Percentiles rank a stretch among this genome's conserved stretches.
These are phyloP conservation scores for Talaromyces ruber DNA, from an alignment of 495 filamentous ascomycete species.

Conservation along the genomic window DNA sequence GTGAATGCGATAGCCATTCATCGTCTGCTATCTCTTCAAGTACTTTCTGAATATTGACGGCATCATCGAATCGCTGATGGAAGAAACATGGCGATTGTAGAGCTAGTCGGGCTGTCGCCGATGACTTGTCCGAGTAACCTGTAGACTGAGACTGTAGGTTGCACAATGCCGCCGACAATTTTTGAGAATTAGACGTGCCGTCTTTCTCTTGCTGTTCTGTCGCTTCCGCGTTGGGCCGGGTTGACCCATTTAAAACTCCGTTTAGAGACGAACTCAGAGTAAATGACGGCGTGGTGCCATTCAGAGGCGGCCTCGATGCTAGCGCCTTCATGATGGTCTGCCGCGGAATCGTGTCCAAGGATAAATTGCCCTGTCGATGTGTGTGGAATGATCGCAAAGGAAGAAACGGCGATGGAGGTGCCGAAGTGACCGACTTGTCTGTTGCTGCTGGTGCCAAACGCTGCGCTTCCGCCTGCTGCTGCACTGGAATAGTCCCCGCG, in stretches of 20 bases:
- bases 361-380: conserved; percentile 54
- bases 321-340: conserved; percentile 88
- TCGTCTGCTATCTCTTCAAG: conserved; percentile 88
- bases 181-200: conserved; percentile 39
- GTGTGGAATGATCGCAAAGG: conserved; percentile 31
- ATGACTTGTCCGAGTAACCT: conserved; percentile 35
- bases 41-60: conserved; percentile 89
- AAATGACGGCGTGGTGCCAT: conserved; percentile 43
- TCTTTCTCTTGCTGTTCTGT: conserved; percentile 26
- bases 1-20: conserved; percentile 84
- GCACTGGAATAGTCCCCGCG: neutral
- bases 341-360: conserved; percentile 65
- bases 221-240: conserved; percentile 23
- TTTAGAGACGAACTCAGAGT: conserved; percentile 40
- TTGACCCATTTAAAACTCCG: conserved; percentile 23
- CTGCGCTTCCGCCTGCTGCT: conserved; percentile 6
- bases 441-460: conserved; percentile 18
- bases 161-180: conserved; percentile 57
- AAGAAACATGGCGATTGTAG: conserved; percentile 94
- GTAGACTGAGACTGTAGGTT: conserved; percentile 40
- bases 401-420: conserved; percentile 29
- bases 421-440: conserved; percentile 18
- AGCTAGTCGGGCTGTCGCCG: conserved; percentile 53
- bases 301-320: conserved; percentile 57
- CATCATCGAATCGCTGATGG: conserved; percentile 92